A percentile compares a stretch with the other conserved stretches of the same genome.
Evolutionary conservation across 805 yeast species (phyloP).

Genomic region (Candida odintsovae): DNA sequence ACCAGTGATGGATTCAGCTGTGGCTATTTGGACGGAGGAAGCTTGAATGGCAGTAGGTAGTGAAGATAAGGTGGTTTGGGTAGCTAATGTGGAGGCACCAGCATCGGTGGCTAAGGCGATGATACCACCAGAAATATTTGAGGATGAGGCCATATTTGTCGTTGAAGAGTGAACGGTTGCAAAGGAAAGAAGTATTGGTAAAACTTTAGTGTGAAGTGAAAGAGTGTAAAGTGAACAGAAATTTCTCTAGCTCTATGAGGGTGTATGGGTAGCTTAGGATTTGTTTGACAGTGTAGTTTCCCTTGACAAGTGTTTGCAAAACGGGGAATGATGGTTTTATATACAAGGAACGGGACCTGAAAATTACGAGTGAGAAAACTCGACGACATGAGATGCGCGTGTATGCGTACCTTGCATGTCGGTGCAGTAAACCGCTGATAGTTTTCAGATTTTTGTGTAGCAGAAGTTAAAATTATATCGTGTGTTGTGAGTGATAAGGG

Average conservation of each 20-base stretch:
- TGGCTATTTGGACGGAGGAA: constrained; percentile 4
- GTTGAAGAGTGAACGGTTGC: too few relatives aligned
- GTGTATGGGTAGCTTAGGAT: neutral
- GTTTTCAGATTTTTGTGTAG: too few relatives aligned
- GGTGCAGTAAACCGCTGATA: too few relatives aligned
- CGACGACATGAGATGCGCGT: neutral
- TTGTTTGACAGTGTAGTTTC: too few relatives aligned
- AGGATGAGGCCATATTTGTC: neutral
- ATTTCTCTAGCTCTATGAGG: neutral
- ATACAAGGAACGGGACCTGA: too few relatives aligned
- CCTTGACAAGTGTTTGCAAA: too few relatives aligned
- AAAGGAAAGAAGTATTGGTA: too few relatives aligned
- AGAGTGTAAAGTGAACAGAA: neutral
- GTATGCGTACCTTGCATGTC: neutral
- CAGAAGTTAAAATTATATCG: too few relatives aligned
- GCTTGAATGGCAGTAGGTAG: constrained; percentile 3
- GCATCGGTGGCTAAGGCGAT: neutral
- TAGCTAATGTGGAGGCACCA: neutral
- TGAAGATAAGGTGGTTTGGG: neutral
- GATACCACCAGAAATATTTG: neutral
- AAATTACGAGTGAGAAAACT: neutral
- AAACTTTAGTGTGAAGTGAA: neutral
- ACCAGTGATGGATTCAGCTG: constrained; percentile 10
- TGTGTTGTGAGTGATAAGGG: too few relatives aligned
- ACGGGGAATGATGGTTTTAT: neutral